Percentiles rank a stretch among this genome's conserved stretches.
Evolutionary conservation across 805 yeast species (phyloP).

Genomic region (Suhomyces sp.): DNA sequence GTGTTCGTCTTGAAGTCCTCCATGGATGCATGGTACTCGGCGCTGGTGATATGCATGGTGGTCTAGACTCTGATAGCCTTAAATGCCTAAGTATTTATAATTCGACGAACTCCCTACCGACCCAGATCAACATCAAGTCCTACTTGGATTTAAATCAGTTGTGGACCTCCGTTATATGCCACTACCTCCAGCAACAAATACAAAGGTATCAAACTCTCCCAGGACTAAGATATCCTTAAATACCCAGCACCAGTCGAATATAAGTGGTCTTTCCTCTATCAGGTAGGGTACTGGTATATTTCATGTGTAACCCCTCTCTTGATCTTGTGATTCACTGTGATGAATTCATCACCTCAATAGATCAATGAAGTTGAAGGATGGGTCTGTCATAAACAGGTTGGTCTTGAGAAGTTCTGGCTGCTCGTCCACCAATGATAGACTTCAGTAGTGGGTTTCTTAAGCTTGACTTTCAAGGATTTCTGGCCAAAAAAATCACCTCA

Average conservation of each 20-base stretch:
- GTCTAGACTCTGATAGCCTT: too few species aligned
- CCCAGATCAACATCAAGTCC: too few species aligned
- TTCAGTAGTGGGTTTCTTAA: constrained; percentile 53
- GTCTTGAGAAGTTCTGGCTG: constrained; percentile 24
- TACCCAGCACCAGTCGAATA: not conserved
- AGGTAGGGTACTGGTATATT: constrained; percentile 30
- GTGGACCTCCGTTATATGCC: too few species aligned
- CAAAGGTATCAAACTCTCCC: constrained; percentile 53
- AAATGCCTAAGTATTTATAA: too few species aligned
- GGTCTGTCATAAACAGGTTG: constrained; percentile 31
- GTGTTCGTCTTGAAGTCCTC: too few species aligned
- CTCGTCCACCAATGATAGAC: constrained; percentile 21
- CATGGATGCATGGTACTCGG: too few species aligned
- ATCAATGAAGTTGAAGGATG: constrained; percentile 32
- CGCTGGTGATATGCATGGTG: too few species aligned
- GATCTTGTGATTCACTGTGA: constrained; percentile 20
- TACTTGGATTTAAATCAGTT: too few species aligned
- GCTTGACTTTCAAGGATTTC: constrained; percentile 49
- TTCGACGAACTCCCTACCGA: too few species aligned
- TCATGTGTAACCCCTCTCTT: constrained; percentile 29
- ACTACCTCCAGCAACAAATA: constrained; percentile 70
- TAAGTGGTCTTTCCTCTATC: constrained; percentile 25
- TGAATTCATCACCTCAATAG: constrained; percentile 17
- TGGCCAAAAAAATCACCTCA: constrained; percentile 38
- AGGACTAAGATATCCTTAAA: too few species aligned